Evolutionary conservation across 1,284 basidiomycete genomes (phyloP), one percentile per base, ranked within the genome.

Genomic region (Puccinia hordei): DNA sequence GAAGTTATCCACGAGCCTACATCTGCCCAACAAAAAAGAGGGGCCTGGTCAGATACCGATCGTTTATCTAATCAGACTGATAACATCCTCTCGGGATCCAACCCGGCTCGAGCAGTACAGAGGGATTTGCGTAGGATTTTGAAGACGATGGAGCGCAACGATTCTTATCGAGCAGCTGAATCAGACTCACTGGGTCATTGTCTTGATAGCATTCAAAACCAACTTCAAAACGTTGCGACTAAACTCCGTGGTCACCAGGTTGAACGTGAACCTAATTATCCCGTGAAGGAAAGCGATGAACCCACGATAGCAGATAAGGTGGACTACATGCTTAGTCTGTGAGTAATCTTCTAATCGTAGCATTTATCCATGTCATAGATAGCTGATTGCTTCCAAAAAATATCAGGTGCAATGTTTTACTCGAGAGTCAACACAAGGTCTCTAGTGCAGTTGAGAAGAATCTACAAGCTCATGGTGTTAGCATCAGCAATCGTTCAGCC

Each of bases 301-400:
- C 81, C 81, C 19, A 81, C 80, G 17, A 73, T 82, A 53, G 80
- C 81, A 51, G 81, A 82, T 65, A 82, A 82, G 73, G 81, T 82
- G 4, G 81, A 82, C 69, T 82, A 82, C 53, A 82, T 82, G 81
- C 81, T 82, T 30, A 81, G 74, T 30, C 69, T 82, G 69, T 82
- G 33, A 80, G 77, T 73, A 13, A 27, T 38, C 46, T 44, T 69
- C 49, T 30, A 49, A 15, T 33, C 13, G 9, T 17, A 27, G 17
- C 17, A 44, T 72, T 61, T n/a, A 44, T 73, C 61, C 17, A n/a
- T 59, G 30, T 69, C 33, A 35, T 63, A 1, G 30, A 27, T 38
- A 0, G 41, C 55, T 69, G 65, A 65, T 69, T 30, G 24, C 66
- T 33, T 27, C n/a, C 19, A 33, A 35, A 27, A 46, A 46, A 46